Base-by-base conservation (phyloP, 2,329 filamentous ascomycete genomes). In the Hypoxylon sp. region DNA sequence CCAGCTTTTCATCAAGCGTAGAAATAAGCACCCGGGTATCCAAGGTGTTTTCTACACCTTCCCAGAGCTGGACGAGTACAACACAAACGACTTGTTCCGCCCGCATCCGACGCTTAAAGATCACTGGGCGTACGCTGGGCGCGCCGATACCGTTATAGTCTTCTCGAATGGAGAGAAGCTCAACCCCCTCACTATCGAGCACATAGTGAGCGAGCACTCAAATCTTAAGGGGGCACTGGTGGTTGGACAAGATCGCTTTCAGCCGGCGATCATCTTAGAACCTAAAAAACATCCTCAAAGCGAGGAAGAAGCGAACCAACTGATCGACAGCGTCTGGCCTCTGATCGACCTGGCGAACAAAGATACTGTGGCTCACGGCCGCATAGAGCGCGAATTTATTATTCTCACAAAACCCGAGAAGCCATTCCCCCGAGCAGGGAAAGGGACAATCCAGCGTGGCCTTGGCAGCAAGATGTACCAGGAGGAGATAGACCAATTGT, bases 91-190 rank as follows among this genome's bases (percentile, higher is more conserved):
- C 55, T 37, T 75, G 6, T 74, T 70, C 57, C 63, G 57, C 2
- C 66, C 64, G 8, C 73, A 74, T 30, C 70, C 70, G 20, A 37
- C 27, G 22, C 20, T 72, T 5, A 35, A 54, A n/a, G 55, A 72
- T 35, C 31, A 69, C 17, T 56, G 79, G 79, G 64, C 75, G 25
- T 77, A 78, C 53, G 68, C 74, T 11, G 77, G 79, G 25, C 74
- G 80, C n/a, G 67, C 75, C 25, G 70, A 72, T 31, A 65, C 68
- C 58, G 72, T 85, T 49, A 80, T 85, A 22, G 82, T 85, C n/a
- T 79, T 85, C 13, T 81, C 79, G 2, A 84, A 82, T 46, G 83
- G 83, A 8, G 81, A 84, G 73, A 85, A 85, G 72, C 74, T 85
- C 25, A 85, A 85, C 65, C 81, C 82, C 0, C 73, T 81, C 4